Evolutionary conservation across 2,329 filamentous ascomycete genomes (phyloP), one percentile per base, ranked within the genome.

Genomic region (Drechslera avenae): DNA sequence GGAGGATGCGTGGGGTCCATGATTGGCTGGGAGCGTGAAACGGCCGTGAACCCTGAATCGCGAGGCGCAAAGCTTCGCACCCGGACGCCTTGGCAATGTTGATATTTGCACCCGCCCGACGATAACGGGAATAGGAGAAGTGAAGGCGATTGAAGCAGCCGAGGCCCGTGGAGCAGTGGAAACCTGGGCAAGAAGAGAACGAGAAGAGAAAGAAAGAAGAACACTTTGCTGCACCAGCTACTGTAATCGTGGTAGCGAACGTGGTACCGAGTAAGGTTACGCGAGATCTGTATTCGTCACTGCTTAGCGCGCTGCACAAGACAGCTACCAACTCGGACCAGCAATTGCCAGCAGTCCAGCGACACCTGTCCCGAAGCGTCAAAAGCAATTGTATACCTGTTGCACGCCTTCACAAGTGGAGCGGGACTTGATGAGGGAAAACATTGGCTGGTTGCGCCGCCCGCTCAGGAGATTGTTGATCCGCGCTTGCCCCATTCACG

Each of bases 61-160:
- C 47, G 52, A 44, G 45, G 50, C 34, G 45, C 48, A 34, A 46
- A 46, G 54, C 52, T 54, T 46, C 47, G 48, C 39, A 19, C 28
- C 54, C 57, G 50, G 54, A 59, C n/a, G 21, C 28, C 59, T 64
- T 66, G 61, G 61, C 62, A 32, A 16, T n/a, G 21, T n/a, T 6
- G 33, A 33, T 18, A 23, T 30, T 14, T 26, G 36, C 59, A 81
- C 81, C 78, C 81, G 82, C 61, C 79, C 31, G 39, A 41, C 50
- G 46, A 55, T 37, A 26, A 45, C 46, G 19, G 28, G n/a, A n/a
- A n/a, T n/a, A n/a, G n/a, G n/a, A n/a, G n/a, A n/a, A n/a, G n/a
- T n/a, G n/a, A n/a, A n/a, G n/a, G n/a, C n/a, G n/a, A n/a, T n/a
- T n/a, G n/a, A n/a, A n/a, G n/a, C n/a, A n/a, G n/a, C n/a, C n/a